Percentiles rank a stretch among this genome's conserved stretches.
Evolutionary conservation across 2,329 filamentous ascomycete genomes (phyloP).

Genomic region (Arthrobotrys sphaeroides): DNA sequence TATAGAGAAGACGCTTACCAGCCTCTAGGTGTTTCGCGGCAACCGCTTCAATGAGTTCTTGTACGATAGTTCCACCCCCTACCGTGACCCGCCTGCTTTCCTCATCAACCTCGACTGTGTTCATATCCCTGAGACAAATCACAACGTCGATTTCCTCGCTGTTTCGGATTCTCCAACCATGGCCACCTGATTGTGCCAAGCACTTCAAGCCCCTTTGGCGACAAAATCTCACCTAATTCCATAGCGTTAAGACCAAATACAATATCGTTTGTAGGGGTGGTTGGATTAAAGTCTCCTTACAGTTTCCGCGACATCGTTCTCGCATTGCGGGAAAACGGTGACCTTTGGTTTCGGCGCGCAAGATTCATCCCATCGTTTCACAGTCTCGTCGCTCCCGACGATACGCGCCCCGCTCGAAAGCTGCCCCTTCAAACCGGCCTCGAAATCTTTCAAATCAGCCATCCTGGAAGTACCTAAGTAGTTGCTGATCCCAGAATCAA

Average conservation of each 20-base stretch:
- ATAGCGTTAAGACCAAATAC: background rate
- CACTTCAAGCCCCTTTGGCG: conserved; percentile 28
- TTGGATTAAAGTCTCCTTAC: conserved; percentile 12
- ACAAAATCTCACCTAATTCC: conserved; percentile 36
- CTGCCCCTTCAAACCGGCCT: background rate
- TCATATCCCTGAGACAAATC: conserved; percentile 39
- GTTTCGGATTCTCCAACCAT: conserved; percentile 34
- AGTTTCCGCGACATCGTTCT: conserved; percentile 41
- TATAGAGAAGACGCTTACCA: background rate
- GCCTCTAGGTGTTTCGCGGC: conserved; percentile 23
- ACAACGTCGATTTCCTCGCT: conserved; percentile 36
- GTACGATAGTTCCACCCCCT: conserved; percentile 52
- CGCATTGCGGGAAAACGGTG: conserved; percentile 20
- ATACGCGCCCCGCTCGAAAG: conserved; percentile 30
- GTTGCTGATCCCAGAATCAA: too few relatives aligned
- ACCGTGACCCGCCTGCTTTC: conserved; percentile 38
- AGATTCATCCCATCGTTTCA: conserved; percentile 35
- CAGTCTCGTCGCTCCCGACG: conserved; percentile 21
- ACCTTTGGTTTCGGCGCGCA: conserved; percentile 9
- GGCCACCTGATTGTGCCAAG: conserved; percentile 42
- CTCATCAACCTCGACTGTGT: conserved; percentile 35
- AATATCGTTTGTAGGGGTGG: background rate
- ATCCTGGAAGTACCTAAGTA: conserved; percentile 1
- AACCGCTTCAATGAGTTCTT: conserved; percentile 33
- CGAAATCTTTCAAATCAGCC: conserved; percentile 15